Evolutionary conservation across 345 rosid genomes (phyloP), one percentile per base, ranked within the genome.

Genomic region (Barbarea vulgaris): DNA sequence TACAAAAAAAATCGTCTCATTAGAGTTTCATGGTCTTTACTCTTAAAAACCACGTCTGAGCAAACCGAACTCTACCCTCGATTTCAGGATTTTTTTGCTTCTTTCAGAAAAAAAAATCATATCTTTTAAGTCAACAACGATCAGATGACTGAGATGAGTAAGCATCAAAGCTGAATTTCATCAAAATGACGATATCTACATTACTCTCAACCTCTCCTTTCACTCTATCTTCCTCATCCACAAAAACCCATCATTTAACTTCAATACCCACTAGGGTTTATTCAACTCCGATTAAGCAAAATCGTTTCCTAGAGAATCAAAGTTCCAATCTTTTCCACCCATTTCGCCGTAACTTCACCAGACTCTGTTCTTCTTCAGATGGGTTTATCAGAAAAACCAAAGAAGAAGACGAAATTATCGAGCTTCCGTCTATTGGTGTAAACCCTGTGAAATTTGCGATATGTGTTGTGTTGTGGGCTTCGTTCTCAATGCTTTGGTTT

Each of bases 401-500:
- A 41, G 83, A 82, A 13, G 84, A 78, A 72, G 11, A 63, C 1
- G 70, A 71, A 71, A 22, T 9, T 21, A 39, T 85, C 37, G 56
- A 83, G 51, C 72, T 69, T 51, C 80, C 81, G 7, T 76, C 70
- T n/a, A 36, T 74, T 17, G 88, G 85, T 51, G 80, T 72, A 53
- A 81, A 72, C 33, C 91, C 93, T 0, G 58, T 67, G n/a, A 86
- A 83, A 53, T 80, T 84, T 52, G 70, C 85, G 6, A 52, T 88
- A 0, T 87, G 87, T 87, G 93, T 88, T 46, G 81, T 78, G 64
- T 60, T 94, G 9, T 90, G 97, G 89, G 85, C 96, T 41, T 86
- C 97, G 21, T 31, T 87, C 17, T 91, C 97, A 56, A 82, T 94
- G 53, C 84, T 81, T 73, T 89, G 93, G 95, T 91, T 89, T 55